Evolutionary conservation across 176 grass and related monocot species (phyloP), one percentile per base, ranked within the genome.

Genomic region (Aechmea fasciata): DNA sequence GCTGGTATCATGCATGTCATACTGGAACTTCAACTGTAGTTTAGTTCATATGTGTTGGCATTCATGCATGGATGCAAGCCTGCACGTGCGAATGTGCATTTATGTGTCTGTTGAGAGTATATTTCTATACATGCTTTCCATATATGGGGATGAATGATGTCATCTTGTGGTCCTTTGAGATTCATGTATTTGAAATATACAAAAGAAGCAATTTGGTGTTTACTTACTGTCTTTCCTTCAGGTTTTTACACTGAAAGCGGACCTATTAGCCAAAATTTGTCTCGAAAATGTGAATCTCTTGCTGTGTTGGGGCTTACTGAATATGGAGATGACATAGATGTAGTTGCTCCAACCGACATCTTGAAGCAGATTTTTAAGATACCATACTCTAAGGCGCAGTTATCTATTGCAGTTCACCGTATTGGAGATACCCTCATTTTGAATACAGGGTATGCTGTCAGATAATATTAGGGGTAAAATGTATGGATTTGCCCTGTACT

Each of bases 311-410:
- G 89, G 59, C 66, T 99, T 49, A 84, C 94, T 1, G 94, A 99
- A 76, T 93, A 90, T 75, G 82, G 82, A 12, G 87, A 92, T 54
- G 87, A 93, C 82, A 81, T 99, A 83, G 94, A 99, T 80, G 87
- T 99, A 64, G 69, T 99, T 82, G 89, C 94, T 11, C 84, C 94
- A 57, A 80, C 89, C 69, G 94, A 99, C 79, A 90, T 99, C 77
- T 69, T 99, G 18, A 99, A 99, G 77, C 94, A 99, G 67, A 99
- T 93, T 83, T 99, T 99, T 67, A 99, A 93, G 81, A 88, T 99
- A 71, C 87, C 89, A 64, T 99, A 93, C 66, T 90, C 94, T 59
- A 99, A 93, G 78, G 87, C 89, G 52, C 84, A 99, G 77, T 69
- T 99, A 80, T 99, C 94, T 65, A 87, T 99, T 65, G 89, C 94